A percentile compares a stretch with the other conserved stretches of the same genome.
These are phyloP conservation scores for Nadsonia fulvescens DNA, from an alignment of 805 yeast genomes.

Conservation along the genomic window DNA sequence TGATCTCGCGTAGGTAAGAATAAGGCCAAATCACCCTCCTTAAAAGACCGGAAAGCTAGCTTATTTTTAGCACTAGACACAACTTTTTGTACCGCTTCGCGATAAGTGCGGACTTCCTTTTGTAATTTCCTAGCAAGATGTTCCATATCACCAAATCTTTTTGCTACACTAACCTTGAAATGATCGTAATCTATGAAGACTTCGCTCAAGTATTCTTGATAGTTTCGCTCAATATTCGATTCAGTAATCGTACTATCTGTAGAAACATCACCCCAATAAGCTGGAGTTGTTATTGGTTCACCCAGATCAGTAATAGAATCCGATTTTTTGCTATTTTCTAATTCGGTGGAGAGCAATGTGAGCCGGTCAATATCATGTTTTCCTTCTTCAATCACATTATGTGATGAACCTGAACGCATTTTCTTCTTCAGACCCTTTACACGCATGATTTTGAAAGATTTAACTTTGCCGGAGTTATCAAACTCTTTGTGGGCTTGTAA, in stretches of 20 bases:
- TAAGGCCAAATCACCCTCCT: constrained; percentile 58
- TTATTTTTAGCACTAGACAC: constrained; percentile 26
- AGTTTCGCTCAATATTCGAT: too few species aligned
- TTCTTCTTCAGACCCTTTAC: constrained; percentile 68
- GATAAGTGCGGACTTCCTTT: constrained; percentile 41
- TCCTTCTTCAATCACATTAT: too few species aligned
- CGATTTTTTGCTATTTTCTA: too few species aligned
- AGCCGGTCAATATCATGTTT: too few species aligned
- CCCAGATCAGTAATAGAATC: too few species aligned
- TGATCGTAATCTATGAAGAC: constrained; percentile 22
- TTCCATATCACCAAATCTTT: constrained; percentile 80
- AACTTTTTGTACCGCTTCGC: constrained; percentile 17
- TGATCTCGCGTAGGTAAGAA: constrained; percentile 63
- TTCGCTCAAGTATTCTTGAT: constrained; percentile 12
- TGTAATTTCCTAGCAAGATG: constrained; percentile 71
- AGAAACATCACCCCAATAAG: too few species aligned
- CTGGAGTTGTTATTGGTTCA: too few species aligned
- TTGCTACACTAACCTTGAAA: constrained; percentile 31
- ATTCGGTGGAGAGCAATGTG: too few species aligned
- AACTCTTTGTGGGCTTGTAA: constrained; percentile 33
- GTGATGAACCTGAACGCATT: too few species aligned
- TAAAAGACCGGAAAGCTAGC: constrained; percentile 51
- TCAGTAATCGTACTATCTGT: too few species aligned
- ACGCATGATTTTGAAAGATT: constrained; percentile 26
- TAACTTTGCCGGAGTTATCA: constrained; percentile 25